phyloP scores from a whole-genome alignment of 352 stramenopile species.

The Phytopythium ostracodes region DNA sequence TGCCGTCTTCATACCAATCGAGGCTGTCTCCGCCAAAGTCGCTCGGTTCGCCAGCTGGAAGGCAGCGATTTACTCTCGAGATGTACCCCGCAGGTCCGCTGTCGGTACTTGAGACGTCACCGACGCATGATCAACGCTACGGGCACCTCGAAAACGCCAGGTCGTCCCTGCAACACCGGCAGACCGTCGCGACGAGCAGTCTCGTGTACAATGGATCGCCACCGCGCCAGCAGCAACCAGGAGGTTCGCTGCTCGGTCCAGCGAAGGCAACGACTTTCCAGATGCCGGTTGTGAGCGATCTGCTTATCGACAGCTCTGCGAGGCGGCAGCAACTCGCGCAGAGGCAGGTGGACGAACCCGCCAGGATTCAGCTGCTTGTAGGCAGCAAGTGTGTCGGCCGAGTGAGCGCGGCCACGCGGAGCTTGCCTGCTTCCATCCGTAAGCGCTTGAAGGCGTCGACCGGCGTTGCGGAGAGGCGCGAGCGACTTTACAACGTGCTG shows the following conservation, averaged over 20 bases:
- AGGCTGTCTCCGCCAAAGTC: neutral
- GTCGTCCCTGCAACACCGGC: neutral
- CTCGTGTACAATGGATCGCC: neutral
- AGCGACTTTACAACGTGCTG: slow-evolving; percentile 53
- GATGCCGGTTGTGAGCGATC: slow-evolving; percentile 22
- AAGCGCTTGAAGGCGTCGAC: slow-evolving; percentile 40
- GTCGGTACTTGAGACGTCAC: too few relatives aligned
- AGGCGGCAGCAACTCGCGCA: slow-evolving; percentile 19
- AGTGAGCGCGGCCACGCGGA: slow-evolving; percentile 41
- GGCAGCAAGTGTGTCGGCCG: slow-evolving; percentile 49
- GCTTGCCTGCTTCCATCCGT: slow-evolving; percentile 47
- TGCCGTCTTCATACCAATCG: neutral
- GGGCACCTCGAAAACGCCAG: neutral
- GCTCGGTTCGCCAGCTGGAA: neutral
- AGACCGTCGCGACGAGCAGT: neutral
- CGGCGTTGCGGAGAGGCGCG: slow-evolving; percentile 37
- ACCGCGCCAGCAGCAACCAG: neutral
- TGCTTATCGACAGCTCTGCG: slow-evolving; percentile 53
- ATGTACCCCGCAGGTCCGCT: neutral
- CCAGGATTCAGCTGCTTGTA: slow-evolving; percentile 71
- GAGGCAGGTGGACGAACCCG: slow-evolving; percentile 38
- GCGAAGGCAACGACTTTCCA: neutral
- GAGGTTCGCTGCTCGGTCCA: neutral
- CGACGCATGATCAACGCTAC: neutral
- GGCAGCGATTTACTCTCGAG: neutral